Evolutionary conservation across 805 yeast genomes (phyloP), one percentile per base, ranked within the genome.

Genomic region (Kazachstania bromeliacearum): DNA sequence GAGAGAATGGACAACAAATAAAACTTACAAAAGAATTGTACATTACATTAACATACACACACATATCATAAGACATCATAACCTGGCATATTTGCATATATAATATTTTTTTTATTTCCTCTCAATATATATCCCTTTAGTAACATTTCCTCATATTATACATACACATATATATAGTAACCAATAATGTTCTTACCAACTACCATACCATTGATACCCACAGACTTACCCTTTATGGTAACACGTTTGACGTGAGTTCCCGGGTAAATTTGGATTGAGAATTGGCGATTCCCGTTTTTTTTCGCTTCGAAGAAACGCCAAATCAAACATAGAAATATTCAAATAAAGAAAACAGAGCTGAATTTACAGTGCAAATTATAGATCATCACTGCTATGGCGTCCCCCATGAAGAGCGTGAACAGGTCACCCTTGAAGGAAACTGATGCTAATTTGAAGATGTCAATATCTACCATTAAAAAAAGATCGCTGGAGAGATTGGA

Each of bases 401-500:
- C 48, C 7, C 46, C 49, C 5, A 37, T 38, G 13, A 43, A 44
- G 29, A 33, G 40, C 28, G 25, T 38, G 8, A 35, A 30, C 8
- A 38, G 62, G 28, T 53, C 60, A 12, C 62, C 62, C 5, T 37
- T 57, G 39, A 54, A 53, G 37, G 60, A 56, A 30, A 56, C 59
- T 5, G 55, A 57, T 36, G 45, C 60, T 5, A 57, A 57, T 37
- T 27, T 46, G 30, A 46, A 41, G 32, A 22, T 22, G 25, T 8
- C 12, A 12, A 12, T 22, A 12, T 26, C 29, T 9, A 37, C 26
- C 20, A 26, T 32, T 17, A 55, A 51, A 44, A 55, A 49, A 39
- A 44, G 59, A 33, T 42, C 51, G 10, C 36, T 54, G 28, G 57
- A 54, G 25, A 37, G 40, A 19, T 34, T 48, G 19, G 56, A 52